A percentile compares a stretch with the other conserved stretches of the same genome.
These are phyloP conservation scores for Basipetospora chlamydospora DNA, from an alignment of 2,329 filamentous ascomycete species.

Conservation along the genomic window DNA sequence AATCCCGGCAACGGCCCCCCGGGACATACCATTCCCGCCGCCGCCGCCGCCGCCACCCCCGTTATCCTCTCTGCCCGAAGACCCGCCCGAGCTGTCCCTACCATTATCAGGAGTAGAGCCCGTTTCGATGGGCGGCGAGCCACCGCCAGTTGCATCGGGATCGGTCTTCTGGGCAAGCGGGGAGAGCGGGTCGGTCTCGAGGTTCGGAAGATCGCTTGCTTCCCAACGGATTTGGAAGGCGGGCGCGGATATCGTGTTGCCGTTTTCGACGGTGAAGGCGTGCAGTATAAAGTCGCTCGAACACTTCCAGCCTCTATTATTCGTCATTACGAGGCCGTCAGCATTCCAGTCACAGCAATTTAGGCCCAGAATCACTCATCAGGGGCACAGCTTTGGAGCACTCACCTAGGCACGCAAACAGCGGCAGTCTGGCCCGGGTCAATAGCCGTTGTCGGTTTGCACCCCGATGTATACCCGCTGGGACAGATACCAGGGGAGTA, in stretches of 20 bases:
- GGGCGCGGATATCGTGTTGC: neutral
- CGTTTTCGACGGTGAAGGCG: neutral
- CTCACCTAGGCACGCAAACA: slow-evolving; percentile 2
- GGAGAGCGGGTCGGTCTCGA: slow-evolving; percentile 4
- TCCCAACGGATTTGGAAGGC: slow-evolving; percentile 6
- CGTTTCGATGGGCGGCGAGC: neutral
- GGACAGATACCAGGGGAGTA: slow-evolving; percentile 6
- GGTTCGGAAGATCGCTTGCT: neutral
- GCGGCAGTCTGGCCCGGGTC: slow-evolving; percentile 1
- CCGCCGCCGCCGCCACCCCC: neutral
- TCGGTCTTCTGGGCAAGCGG: neutral
- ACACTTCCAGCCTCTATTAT: slow-evolving; percentile 1
- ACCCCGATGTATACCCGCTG: slow-evolving; percentile 2
- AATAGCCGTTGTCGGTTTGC: slow-evolving; percentile 1
- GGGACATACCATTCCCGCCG: neutral
- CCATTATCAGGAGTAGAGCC: neutral
- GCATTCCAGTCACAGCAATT: too few species aligned
- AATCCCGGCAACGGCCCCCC: slow-evolving; percentile 1
- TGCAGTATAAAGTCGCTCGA: neutral
- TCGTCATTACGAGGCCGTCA: too few species aligned
- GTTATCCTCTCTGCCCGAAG: neutral
- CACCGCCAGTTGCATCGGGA: neutral
- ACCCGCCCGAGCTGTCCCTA: neutral
- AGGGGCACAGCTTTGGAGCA: too few species aligned
- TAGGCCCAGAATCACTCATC: too few species aligned